These are phyloP conservation scores for Leccinum griseonigrum DNA, from an alignment of 1,284 basidiomycete genomes.

Conservation along the genomic window DNA sequence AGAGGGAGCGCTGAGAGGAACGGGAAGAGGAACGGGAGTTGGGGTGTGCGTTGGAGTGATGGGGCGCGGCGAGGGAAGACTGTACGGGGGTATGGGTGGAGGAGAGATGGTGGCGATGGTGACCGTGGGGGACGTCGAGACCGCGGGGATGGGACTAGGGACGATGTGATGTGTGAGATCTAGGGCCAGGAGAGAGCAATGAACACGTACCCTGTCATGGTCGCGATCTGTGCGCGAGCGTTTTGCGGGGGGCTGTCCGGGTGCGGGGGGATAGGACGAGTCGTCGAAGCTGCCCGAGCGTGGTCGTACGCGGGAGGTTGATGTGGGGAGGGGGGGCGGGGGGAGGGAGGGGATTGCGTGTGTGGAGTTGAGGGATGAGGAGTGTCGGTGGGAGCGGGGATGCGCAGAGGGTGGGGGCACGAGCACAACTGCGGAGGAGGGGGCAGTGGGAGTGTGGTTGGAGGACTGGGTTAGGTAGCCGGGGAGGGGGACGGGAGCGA, in stretches of 20 bases:
- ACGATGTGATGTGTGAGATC: slow-evolving; percentile 8
- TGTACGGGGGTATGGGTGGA: slow-evolving; percentile 19
- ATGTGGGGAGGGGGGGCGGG: slow-evolving; percentile 25
- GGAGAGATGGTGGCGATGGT: slow-evolving; percentile 21
- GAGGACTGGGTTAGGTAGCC: slow-evolving; percentile 12
- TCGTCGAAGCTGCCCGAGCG: slow-evolving; percentile 43
- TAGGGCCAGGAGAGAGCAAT: not conserved
- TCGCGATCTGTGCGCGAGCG: slow-evolving; percentile 42
- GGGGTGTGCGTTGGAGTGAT: slow-evolving; percentile 14
- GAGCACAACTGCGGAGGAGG: slow-evolving; percentile 26
- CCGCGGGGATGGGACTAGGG: slow-evolving; percentile 16
- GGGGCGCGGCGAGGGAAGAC: slow-evolving; percentile 14
- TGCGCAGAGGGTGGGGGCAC: slow-evolving; percentile 18
- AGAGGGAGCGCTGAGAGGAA: slow-evolving; percentile 36
- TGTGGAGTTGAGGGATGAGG: slow-evolving; percentile 22
- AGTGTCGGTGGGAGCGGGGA: slow-evolving; percentile 23
- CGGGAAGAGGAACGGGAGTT: slow-evolving; percentile 33
- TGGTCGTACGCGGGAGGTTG: slow-evolving; percentile 36
- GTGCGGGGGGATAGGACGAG: slow-evolving; percentile 7
- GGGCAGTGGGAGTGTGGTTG: slow-evolving; percentile 13
- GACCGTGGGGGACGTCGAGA: slow-evolving; percentile 22
- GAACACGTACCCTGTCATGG: slow-evolving; percentile 16
- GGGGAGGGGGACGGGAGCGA: slow-evolving; percentile 29
- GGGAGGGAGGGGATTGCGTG: slow-evolving; percentile 24
- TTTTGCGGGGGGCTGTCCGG: slow-evolving; percentile 46